phyloP scores from a whole-genome alignment of 192 early-diverging fungal species.

The Backusella circina region DNA sequence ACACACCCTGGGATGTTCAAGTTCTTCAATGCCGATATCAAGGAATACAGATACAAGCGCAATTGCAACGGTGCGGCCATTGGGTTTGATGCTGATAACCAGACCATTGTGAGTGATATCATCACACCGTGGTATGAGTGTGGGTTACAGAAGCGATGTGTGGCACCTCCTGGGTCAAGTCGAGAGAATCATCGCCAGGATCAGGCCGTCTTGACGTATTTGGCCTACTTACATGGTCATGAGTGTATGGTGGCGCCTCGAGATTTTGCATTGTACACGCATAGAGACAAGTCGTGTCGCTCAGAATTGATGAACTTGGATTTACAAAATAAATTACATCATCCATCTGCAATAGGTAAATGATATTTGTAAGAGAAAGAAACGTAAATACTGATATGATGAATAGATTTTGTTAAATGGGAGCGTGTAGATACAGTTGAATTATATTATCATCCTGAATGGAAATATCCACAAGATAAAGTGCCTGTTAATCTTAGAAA shows the following conservation, averaged over 20 bases:
- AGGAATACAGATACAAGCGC: conserved; percentile 31
- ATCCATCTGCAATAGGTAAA: conserved; percentile 32
- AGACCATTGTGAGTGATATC: conserved; percentile 34
- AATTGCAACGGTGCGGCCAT: conserved; percentile 54
- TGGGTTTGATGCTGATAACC: conserved; percentile 41
- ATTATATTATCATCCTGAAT: conserved; percentile 28
- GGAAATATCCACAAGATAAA: conserved; percentile 19
- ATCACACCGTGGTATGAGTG: conserved; percentile 46
- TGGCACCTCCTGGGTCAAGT: conserved; percentile 49
- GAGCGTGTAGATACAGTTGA: conserved; percentile 19
- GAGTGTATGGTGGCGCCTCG: conserved; percentile 29
- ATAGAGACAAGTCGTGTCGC: conserved; percentile 44
- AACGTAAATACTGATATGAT: neutral
- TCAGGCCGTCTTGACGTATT: conserved; percentile 48
- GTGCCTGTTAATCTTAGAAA: conserved; percentile 1
- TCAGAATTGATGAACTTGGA: conserved; percentile 31
- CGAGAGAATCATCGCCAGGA: conserved; percentile 54
- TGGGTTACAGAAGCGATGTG: conserved; percentile 39
- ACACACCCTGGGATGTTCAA: conserved; percentile 47
- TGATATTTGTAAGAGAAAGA: neutral
- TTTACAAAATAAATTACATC: conserved; percentile 4
- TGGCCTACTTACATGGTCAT: conserved; percentile 38
- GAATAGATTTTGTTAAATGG: conserved; percentile 22
- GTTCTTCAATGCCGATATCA: conserved; percentile 33
- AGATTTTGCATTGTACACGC: conserved; percentile 42